These are phyloP conservation scores for Taiozyma sp. DNA, from an alignment of 1,139 yeast genomes.

Conservation along the genomic window DNA sequence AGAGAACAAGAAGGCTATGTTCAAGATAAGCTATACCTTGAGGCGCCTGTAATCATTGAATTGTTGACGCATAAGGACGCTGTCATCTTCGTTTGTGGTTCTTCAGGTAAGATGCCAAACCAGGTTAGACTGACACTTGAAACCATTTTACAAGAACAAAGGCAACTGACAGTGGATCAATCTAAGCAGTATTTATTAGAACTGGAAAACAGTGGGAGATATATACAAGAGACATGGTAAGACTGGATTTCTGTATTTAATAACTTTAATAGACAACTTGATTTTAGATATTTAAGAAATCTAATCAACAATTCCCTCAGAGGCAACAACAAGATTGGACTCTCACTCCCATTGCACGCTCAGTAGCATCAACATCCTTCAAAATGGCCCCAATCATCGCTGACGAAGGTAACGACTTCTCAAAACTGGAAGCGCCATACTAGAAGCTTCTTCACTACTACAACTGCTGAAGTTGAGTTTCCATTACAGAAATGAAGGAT, in stretches of 20 bases:
- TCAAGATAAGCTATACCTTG: conserved; percentile 60
- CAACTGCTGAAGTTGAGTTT: conserved; percentile 43
- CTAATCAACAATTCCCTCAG: too few species aligned
- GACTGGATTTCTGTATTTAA: background rate
- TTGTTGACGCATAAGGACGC: conserved; percentile 53
- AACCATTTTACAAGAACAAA: conserved; percentile 19
- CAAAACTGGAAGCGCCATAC: conserved; percentile 31
- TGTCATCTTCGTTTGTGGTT: conserved; percentile 77
- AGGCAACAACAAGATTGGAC: too few species aligned
- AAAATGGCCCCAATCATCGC: conserved; percentile 4
- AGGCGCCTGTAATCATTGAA: conserved; percentile 44
- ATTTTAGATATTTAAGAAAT: background rate
- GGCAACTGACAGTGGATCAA: conserved; percentile 32
- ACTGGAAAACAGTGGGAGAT: conserved; percentile 66
- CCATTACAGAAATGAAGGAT: conserved; percentile 40
- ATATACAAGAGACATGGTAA: conserved; percentile 91
- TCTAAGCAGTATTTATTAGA: conserved; percentile 48
- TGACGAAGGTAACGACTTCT: conserved; percentile 22
- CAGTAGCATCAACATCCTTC: conserved; percentile 2
- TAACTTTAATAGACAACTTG: background rate
- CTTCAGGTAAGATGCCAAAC: conserved; percentile 93
- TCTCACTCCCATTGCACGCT: background rate
- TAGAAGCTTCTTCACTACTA: conserved; percentile 36
- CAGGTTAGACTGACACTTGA: conserved; percentile 70
- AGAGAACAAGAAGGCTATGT: conserved; percentile 58